Evolutionary conservation across 495 filamentous ascomycete species (phyloP), one percentile per base, ranked within the genome.

Genomic region (Mycothermus thermophilus): DNA sequence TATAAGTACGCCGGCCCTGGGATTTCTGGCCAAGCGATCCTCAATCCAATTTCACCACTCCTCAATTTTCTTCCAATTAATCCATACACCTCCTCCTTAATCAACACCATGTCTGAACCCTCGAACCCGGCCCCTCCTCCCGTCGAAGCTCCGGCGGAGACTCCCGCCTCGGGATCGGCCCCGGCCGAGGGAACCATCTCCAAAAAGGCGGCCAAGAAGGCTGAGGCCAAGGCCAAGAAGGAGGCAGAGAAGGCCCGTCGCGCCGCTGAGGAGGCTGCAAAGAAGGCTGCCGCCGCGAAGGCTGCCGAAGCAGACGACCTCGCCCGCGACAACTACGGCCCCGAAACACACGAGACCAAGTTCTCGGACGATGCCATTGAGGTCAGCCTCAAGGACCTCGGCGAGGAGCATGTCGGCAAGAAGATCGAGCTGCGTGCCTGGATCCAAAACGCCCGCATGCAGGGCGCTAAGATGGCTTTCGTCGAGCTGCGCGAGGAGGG

Each of bases 381-480:
- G 10, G 52, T 70, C 33, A 47, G 52, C 6, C 59, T 85, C 5
- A 58, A 62, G 34, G 63, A 71, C 12, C 52, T 81, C 14, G 64
- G 66, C 13, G 61, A 71, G 12, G 64, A 66, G 16, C 60, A 76
- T 47, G 62, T 82, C 21, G 80, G 81, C 41, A 77, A 87, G 62
- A 75, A 77, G 39, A 67, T 95, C 27, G 70, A 74, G 15, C 72
- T 96, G 39, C 73, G 87, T 13, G 88, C 80, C 5, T 80, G 83
- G 59, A 65, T 95, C 17, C 84, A 94, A 55, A 93, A 90, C 60
- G 63, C 80, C 14, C 69, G 88, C 43, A 77, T 80, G 41, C 83
- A 95, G 63, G 82, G 83, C 44, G 80, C 84, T 40, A 92, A 94
- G 61, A 75, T 95, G 66, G 80, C 75, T 36, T 95, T 96, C 62